phyloP scores from a whole-genome alignment of 495 filamentous ascomycete species.

The Evansstolkia leycettana region DNA sequence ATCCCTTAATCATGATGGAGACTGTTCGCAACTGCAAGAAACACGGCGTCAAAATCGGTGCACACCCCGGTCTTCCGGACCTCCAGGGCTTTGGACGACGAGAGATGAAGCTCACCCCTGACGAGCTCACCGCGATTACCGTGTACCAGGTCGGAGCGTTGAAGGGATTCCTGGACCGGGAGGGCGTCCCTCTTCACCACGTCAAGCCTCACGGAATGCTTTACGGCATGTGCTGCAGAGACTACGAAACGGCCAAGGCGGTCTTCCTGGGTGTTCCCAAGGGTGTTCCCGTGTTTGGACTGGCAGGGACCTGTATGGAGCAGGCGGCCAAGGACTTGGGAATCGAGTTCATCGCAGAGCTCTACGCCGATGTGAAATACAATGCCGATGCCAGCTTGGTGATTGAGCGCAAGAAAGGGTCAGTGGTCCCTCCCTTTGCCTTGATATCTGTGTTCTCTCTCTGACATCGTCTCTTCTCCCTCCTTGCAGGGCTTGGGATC shows the following conservation, averaged over 20 bases:
- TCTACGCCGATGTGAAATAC: slow-evolving; percentile 50
- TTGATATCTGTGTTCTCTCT: too few species aligned
- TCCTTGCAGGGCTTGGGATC: too few species aligned
- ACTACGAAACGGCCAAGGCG: slow-evolving; percentile 36
- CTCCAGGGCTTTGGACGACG: slow-evolving; percentile 51
- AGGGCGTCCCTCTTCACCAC: slow-evolving; percentile 42
- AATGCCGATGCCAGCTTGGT: slow-evolving; percentile 34
- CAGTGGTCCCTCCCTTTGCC: too few species aligned
- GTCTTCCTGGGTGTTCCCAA: slow-evolving; percentile 39
- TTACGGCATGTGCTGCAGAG: slow-evolving; percentile 45
- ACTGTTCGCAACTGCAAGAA: slow-evolving; percentile 44
- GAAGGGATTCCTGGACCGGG: slow-evolving; percentile 41
- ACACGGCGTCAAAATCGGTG: slow-evolving; percentile 40
- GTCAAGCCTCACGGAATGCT: slow-evolving; percentile 48
- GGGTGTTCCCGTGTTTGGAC: slow-evolving; percentile 43
- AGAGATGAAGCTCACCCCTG: slow-evolving; percentile 39
- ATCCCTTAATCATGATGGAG: slow-evolving; percentile 47
- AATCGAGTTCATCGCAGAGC: slow-evolving; percentile 43
- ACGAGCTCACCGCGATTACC: slow-evolving; percentile 43
- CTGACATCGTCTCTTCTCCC: too few species aligned
- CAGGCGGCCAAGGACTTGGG: slow-evolving; percentile 38
- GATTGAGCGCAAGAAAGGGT: slow-evolving; percentile 46
- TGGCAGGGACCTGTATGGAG: slow-evolving; percentile 40
- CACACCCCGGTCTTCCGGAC: slow-evolving; percentile 50
- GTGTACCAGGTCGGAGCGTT: slow-evolving; percentile 50